A percentile compares a stretch with the other conserved stretches of the same genome.
These are phyloP conservation scores for Lipomyces starkeyi DNA, from an alignment of 805 yeast genomes.

Conservation along the genomic window DNA sequence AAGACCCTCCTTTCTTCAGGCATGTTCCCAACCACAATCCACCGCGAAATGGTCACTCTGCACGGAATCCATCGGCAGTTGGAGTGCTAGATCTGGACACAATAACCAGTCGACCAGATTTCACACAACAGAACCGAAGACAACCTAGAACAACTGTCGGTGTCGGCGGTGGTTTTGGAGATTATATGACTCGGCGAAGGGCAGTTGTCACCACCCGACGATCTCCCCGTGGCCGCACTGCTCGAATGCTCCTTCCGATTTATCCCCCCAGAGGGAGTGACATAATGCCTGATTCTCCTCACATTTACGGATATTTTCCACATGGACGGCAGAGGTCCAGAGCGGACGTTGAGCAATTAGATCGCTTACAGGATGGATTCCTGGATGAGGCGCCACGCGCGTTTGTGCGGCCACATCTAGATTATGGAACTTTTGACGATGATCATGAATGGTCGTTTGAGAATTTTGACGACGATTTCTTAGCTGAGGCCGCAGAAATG, in stretches of 20 bases:
- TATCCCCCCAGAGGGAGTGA: neutral
- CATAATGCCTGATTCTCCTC: neutral
- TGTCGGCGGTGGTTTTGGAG: conserved; percentile 30
- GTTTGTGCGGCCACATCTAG: conserved; percentile 6
- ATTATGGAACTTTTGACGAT: conserved; percentile 1
- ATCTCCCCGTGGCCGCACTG: neutral
- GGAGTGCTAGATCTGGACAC: conserved; percentile 3
- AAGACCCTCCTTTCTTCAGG: neutral
- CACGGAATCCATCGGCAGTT: neutral
- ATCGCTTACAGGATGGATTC: conserved; percentile 1
- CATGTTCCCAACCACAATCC: neutral
- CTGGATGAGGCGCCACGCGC: neutral
- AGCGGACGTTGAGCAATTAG: neutral
- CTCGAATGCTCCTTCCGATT: conserved; percentile 1
- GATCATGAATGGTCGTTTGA: neutral
- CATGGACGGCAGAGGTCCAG: neutral
- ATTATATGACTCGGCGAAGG: conserved; percentile 10
- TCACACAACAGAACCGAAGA: neutral
- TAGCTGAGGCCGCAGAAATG: conserved; percentile 3
- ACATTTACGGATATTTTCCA: neutral
- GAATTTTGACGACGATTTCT: neutral
- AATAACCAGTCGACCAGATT: conserved; percentile 1
- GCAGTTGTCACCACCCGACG: conserved; percentile 12
- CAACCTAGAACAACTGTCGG: conserved; percentile 7
- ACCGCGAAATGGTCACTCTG: neutral